Conservation (phyloP, 2,329 filamentous ascomycete genomes). For the Orbilia blumenaviensis region DNA sequence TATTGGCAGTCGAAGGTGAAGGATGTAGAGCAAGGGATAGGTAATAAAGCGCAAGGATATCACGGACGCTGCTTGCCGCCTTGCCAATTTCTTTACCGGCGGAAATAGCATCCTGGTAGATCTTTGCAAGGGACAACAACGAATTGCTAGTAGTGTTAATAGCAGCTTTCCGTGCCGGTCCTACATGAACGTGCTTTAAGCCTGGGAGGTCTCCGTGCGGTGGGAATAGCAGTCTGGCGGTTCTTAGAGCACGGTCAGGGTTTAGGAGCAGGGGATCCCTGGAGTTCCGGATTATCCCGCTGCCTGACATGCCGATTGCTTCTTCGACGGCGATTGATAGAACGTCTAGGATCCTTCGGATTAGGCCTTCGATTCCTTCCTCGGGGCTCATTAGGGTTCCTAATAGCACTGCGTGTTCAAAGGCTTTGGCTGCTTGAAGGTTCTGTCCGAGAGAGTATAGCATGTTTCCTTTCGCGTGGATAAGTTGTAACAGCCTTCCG, state of each 20-base stretch:
- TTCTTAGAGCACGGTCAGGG: slow-evolving; percentile 83
- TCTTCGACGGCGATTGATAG: slow-evolving; percentile 66
- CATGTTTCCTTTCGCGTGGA: slow-evolving; percentile 99
- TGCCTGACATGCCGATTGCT: slow-evolving; percentile 59
- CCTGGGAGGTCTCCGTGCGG: slow-evolving; percentile 80
- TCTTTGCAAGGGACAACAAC: slow-evolving; percentile 91
- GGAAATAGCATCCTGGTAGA: slow-evolving; percentile 95
- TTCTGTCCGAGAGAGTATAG: slow-evolving; percentile 89
- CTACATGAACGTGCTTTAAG: slow-evolving; percentile 75
- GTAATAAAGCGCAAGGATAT: slow-evolving; percentile 95
- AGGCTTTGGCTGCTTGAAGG: slow-evolving; percentile 80
- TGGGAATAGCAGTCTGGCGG: slow-evolving; percentile 83
- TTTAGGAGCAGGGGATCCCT: slow-evolving; percentile 77
- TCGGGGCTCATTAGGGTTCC: slow-evolving; percentile 74
- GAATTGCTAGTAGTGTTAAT: slow-evolving; percentile 96
- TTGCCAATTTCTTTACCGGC: slow-evolving; percentile 70
- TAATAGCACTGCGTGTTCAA: slow-evolving; percentile 93
- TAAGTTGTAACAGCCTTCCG: slow-evolving; percentile 87
- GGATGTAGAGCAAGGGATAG: slow-evolving; percentile 92
- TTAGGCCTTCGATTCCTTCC: slow-evolving; percentile 78
- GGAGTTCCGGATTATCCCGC: slow-evolving; percentile 58
- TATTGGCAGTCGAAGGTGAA: slow-evolving; percentile 96
- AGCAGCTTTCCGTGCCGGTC: slow-evolving; percentile 77
- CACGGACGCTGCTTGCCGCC: slow-evolving; percentile 79
- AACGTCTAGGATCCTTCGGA: slow-evolving; percentile 77